Evolutionary conservation across 371 early-diverging fungal species (phyloP), one percentile per base, ranked within the genome.

Genomic region (Mortierella sp.): DNA sequence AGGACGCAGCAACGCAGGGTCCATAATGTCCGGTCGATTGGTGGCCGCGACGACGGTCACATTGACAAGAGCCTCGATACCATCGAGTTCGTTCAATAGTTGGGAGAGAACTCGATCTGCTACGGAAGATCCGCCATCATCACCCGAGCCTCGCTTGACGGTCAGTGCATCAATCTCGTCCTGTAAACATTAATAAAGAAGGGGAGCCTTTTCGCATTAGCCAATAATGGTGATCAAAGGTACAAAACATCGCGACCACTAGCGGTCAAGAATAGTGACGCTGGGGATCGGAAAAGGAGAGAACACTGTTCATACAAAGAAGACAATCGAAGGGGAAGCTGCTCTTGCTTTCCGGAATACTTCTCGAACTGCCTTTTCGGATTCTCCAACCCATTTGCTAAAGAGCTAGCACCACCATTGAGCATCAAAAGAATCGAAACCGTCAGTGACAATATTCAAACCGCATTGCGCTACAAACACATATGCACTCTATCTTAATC

Each of bases 21-120:
- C 99, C 72, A 99, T 92, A 52, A 98, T 93, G 81, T 99, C 99
- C 0, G 99, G 99, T 51, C 99, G 93, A 83, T 99, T 99, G 0
- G 99, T 99, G 18, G 99, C 99, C 0, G 97, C 99, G 2, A 99
- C 95, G 1, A 99, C 93, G 0, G 95, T 97, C 3, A 99, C 98
- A 81, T 96, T 93, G 4, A 93, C 91, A n/a, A 97, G 82, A 0
- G 95, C 90, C 57, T 98, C 97, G 58, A 99, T 93, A 7, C 99
- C 99, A 79, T 99, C 99, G 72, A 99, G 82, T 76, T 99, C 99
- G 59, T 89, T 93, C 37, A 99, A 82, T 25, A 99, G 83, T 68
- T 97, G 98, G 0, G 97, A 93, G 30, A 99, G 84, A 0, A 98
- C 99, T 4, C 99, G 89, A 72, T 98, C 98, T 1, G 91, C 91